Evolutionary conservation across 2,329 filamentous ascomycete genomes (phyloP).

Genomic region (Zasmidium angulare): DNA sequence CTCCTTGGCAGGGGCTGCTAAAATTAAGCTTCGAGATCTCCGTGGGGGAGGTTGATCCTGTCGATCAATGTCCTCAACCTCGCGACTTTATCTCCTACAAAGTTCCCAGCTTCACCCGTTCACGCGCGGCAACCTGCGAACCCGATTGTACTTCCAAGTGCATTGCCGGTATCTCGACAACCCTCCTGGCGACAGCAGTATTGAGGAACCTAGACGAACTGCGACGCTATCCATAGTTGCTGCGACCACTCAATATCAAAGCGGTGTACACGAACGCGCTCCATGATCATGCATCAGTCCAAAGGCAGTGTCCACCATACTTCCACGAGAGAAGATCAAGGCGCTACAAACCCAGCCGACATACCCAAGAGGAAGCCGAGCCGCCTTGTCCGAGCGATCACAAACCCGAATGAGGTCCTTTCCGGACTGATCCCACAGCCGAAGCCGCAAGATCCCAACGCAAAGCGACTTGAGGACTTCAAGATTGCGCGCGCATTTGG

Average conservation of each 20-base stretch:
- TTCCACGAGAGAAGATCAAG: background rate
- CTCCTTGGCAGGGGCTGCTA: background rate
- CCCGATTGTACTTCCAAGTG: background rate
- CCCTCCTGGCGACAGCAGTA: too few relatives aligned
- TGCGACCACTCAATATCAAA: background rate
- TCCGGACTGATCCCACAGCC: slow-evolving; percentile 11
- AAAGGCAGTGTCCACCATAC: background rate
- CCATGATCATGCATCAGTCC: background rate
- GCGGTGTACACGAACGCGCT: background rate
- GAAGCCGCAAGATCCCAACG: slow-evolving; percentile 15
- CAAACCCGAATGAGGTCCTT: slow-evolving; percentile 1
- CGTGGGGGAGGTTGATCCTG: background rate
- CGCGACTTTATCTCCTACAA: background rate
- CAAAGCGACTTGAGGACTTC: slow-evolving; percentile 16
- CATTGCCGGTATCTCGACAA: too few relatives aligned
- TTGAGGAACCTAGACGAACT: background rate
- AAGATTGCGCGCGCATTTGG: slow-evolving; percentile 16
- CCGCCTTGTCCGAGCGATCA: background rate
- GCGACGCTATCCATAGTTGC: background rate
- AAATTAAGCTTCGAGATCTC: background rate
- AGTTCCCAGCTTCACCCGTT: background rate
- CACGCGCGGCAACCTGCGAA: background rate
- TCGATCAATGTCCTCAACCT: background rate
- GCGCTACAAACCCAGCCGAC: background rate
- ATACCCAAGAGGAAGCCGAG: background rate